Evolutionary conservation across 192 early-diverging fungal species (phyloP), one percentile per base, ranked within the genome.

Genomic region (Rhizophlyctis rosea): DNA sequence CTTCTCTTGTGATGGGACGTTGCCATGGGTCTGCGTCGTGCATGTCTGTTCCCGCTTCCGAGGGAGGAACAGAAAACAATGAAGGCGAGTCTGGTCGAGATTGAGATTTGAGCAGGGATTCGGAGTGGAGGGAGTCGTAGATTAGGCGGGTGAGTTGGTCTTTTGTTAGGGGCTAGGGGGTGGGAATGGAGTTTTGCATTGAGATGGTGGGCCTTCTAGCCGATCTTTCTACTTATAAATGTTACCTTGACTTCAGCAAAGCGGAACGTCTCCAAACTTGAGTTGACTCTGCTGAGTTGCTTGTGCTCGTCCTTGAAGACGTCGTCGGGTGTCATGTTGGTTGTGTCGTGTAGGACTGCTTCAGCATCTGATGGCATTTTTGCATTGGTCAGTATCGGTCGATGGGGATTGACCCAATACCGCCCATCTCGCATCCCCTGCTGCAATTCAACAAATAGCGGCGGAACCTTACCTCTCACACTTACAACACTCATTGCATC

Each of bases 311-410:
- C 28, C 4, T 54, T 31, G 16, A 54, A 29, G 4, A 69, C 16
- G 1, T 55, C 30, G 18, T 56, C 67, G 16, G 67, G 34, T 36
- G 16, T 56, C 25, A 56, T n/a, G 3, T 21, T 44, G n/a, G 34
- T 47, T 39, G 24, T 25, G 14, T 57, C 47, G 29, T 58, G 56
- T 18, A 70, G 14, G 3, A 70, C 61, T 4, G 68, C 47, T 31
- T 63, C 62, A 14, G 56, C 35, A 47, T 66, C 70, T 70, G 27
- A 36, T 14, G 23, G 64, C 18, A 31, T 1, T 21, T 14, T 30
- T n/a, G 32, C 4, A 27, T 39, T 0, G n/a, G n/a, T n/a, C n/a
- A 32, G 14, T 7, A 21, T 61, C 30, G 1, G 39, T 62, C 30
- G 23, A 59, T 11, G n/a, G 1, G 1, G 21, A 25, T n/a, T 11